phyloP scores from a whole-genome alignment of 2,329 filamentous ascomycete species.

The Pseudodiploospora longispora region DNA sequence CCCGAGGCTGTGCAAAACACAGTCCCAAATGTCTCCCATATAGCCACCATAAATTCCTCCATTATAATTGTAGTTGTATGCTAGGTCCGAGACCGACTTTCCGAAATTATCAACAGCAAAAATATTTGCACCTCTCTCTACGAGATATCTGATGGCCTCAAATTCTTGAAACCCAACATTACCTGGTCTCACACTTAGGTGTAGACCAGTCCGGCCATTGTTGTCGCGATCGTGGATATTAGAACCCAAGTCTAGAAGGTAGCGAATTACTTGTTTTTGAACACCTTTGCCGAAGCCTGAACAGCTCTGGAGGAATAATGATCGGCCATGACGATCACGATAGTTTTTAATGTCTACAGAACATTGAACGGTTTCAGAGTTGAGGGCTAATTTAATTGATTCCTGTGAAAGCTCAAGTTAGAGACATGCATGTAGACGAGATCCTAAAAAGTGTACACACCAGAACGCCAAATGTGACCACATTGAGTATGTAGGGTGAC shows the following conservation, averaged over 20 bases:
- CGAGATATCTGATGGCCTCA: neutral
- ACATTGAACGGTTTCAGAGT: no score
- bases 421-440: no score
- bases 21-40: constrained; percentile 7
- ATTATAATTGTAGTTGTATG: constrained; percentile 1
- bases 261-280: neutral
- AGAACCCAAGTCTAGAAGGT: neutral
- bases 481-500: no score
- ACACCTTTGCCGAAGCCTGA: neutral
- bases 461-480: no score
- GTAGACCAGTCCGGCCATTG: neutral
- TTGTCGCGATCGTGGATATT: neutral
- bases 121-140: neutral
- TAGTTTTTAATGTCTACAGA: no score
- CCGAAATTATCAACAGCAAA: neutral
- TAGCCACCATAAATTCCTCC: neutral
- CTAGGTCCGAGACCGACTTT: neutral
- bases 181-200: neutral
- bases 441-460: no score
- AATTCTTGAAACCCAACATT: neutral
- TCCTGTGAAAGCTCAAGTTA: no score
- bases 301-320: no score
- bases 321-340: no score
- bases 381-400: no score
- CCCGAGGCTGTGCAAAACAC: constrained; percentile 4